phyloP scores from a whole-genome alignment of 306 rosid genomes.

The Medicago arabica region DNA sequence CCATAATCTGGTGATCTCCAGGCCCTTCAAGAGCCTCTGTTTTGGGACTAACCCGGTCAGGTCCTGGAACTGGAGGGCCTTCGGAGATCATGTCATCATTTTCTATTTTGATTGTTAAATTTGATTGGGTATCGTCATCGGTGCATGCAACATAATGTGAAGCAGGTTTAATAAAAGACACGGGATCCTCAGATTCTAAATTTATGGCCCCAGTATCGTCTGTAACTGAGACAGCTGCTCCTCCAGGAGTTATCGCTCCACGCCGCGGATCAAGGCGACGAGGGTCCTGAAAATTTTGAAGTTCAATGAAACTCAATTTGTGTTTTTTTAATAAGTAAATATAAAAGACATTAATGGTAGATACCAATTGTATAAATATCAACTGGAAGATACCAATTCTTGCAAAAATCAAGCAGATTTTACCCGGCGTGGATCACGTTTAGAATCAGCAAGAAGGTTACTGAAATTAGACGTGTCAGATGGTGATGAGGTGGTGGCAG shows the following conservation, averaged over 20 bases:
- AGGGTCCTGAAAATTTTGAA: conserved; percentile 80
- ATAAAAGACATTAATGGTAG: conserved; percentile 1
- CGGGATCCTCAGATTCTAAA: conserved; percentile 63
- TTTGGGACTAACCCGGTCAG: conserved; percentile 48
- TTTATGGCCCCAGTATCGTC: conserved; percentile 61
- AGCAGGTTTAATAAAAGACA: conserved; percentile 57
- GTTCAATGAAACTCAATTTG: conserved; percentile 35
- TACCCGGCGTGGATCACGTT: conserved; percentile 98
- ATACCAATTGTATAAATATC: conserved; percentile 18
- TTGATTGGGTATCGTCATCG: conserved; percentile 52
- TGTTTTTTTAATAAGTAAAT: conserved; percentile 12
- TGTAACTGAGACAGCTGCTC: conserved; percentile 48
- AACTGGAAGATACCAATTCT: conserved; percentile 19
- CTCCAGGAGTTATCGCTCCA: conserved; percentile 54
- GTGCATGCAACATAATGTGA: conserved; percentile 46
- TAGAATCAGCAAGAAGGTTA: conserved; percentile 72
- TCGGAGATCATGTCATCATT: conserved; percentile 62
- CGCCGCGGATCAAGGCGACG: conserved; percentile 98
- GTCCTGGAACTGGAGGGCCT: conserved; percentile 51
- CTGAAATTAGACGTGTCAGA: conserved; percentile 59
- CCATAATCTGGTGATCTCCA: conserved; percentile 50
- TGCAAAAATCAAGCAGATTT: conserved; percentile 32
- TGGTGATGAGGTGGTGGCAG: conserved; percentile 55
- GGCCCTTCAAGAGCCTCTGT: conserved; percentile 60
- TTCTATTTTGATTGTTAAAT: conserved; percentile 51